Evolutionary conservation across 495 filamentous ascomycete genomes (phyloP).

Genomic region (Neurospora sp.): DNA sequence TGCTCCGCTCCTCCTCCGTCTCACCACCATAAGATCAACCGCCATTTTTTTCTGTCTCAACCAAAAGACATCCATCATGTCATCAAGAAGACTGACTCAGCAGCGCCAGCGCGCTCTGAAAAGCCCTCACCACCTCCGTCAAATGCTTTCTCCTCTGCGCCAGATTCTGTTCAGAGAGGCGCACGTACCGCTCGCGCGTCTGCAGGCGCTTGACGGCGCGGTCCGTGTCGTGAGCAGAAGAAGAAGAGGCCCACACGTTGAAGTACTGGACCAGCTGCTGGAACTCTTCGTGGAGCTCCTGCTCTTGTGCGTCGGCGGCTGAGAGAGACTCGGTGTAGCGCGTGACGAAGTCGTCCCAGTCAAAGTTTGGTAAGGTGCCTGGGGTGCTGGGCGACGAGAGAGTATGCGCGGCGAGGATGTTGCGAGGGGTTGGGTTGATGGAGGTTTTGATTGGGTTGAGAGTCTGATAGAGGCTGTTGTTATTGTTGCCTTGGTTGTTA

Average conservation of each 20-base stretch:
- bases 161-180: slow-evolving; percentile 54
- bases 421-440: background rate
- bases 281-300: slow-evolving; percentile 52
- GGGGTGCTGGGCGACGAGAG: slow-evolving; percentile 30
- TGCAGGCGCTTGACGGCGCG: slow-evolving; percentile 66
- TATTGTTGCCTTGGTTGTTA: slow-evolving; percentile 4
- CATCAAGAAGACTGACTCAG: slow-evolving; percentile 31
- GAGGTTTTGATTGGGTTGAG: background rate
- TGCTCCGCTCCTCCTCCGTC: background rate
- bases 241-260: slow-evolving; percentile 56
- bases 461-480: background rate
- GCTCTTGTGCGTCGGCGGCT: slow-evolving; percentile 49
- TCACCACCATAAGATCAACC: background rate
- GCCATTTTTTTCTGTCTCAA: background rate
- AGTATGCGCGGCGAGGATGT: background rate
- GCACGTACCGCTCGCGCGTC: slow-evolving; percentile 65
- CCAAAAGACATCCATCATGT: background rate
- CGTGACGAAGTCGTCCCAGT: slow-evolving; percentile 59
- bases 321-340: slow-evolving; percentile 52
- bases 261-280: slow-evolving; percentile 58
- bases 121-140: slow-evolving; percentile 66
- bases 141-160: slow-evolving; percentile 67
- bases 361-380: slow-evolving; percentile 38
- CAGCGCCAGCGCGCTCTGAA: slow-evolving; percentile 66
- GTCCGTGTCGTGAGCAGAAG: slow-evolving; percentile 56